A percentile compares a stretch with the other conserved stretches of the same genome.
phyloP scores from a whole-genome alignment of 352 stramenopile genomes.

The Phytophthora parvispora region DNA sequence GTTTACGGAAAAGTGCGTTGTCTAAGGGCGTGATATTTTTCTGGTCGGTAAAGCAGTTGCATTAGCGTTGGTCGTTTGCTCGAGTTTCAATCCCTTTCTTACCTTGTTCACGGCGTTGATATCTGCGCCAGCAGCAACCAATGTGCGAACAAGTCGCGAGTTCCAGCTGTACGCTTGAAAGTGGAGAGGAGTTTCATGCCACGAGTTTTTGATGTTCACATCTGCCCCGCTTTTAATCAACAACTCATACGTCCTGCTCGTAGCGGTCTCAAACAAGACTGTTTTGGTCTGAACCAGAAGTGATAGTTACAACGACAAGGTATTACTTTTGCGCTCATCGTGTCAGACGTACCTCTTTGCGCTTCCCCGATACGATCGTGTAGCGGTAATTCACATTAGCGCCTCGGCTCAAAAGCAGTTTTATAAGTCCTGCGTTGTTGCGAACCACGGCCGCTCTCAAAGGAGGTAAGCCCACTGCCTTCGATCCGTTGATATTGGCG shows the following conservation, averaged over 20 bases:
- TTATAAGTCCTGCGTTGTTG: slow-evolving; percentile 9
- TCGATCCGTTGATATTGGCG: slow-evolving; percentile 8
- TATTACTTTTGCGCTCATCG: neutral
- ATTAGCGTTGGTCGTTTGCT: neutral
- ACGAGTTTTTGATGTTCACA: slow-evolving; percentile 7
- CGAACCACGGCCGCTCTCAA: slow-evolving; percentile 9
- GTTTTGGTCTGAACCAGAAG: slow-evolving; percentile 3
- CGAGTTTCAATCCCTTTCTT: no score
- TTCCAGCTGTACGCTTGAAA: slow-evolving; percentile 11
- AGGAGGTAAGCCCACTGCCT: neutral
- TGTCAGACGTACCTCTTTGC: slow-evolving; percentile 6
- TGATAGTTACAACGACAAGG: neutral
- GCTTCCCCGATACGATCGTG: neutral
- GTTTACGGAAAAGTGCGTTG: slow-evolving; percentile 13
- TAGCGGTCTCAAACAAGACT: slow-evolving; percentile 6
- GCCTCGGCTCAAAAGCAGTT: slow-evolving; percentile 9
- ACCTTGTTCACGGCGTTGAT: slow-evolving; percentile 20
- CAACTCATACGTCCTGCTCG: neutral
- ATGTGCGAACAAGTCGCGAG: slow-evolving; percentile 2
- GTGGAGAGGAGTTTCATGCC: slow-evolving; percentile 17
- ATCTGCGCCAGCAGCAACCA: slow-evolving; percentile 7
- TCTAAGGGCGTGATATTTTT: slow-evolving; percentile 11
- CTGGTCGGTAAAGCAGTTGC: neutral
- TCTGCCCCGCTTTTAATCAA: slow-evolving; percentile 5
- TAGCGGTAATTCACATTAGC: slow-evolving; percentile 12